phyloP scores from a whole-genome alignment of 768 basidiomycete species.

The Serendipita sp. region DNA sequence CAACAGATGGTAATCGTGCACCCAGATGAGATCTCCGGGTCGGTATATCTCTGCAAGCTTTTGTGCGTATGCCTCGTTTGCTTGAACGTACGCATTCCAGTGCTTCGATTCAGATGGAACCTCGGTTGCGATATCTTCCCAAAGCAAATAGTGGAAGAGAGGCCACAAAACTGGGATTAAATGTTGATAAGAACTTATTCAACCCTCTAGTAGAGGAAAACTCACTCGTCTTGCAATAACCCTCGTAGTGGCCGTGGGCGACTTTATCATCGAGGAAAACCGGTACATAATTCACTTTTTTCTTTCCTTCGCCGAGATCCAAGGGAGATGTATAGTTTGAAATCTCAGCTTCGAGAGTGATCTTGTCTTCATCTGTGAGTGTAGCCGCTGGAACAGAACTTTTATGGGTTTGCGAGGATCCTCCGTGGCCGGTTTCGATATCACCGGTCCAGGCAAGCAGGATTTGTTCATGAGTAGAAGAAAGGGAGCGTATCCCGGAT shows the following conservation, averaged over 20 bases:
- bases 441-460: conserved; percentile 93
- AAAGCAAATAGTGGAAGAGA: conserved; percentile 93
- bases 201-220: conserved; percentile 11
- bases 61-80: conserved; percentile 71
- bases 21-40: conserved; percentile 86
- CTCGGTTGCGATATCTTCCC: conserved; percentile 89
- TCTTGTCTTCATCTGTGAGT: conserved; percentile 46
- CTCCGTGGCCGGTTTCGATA: conserved; percentile 34
- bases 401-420: conserved; percentile 17
- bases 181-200: neutral
- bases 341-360: conserved; percentile 49
- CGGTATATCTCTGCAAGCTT: conserved; percentile 59
- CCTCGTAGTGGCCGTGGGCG: conserved; percentile 89
- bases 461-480: conserved; percentile 73
- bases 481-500: conserved; percentile 74
- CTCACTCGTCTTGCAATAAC: conserved; percentile 94
- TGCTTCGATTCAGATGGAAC: conserved; percentile 67
- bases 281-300: conserved; percentile 62
- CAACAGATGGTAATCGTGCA: conserved; percentile 91
- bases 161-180: conserved; percentile 70
- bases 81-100: conserved; percentile 66
- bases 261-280: conserved; percentile 84
- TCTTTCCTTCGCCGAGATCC: conserved; percentile 17
- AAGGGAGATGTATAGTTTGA: conserved; percentile 34
- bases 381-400: conserved; percentile 29